Percentiles rank a stretch among this genome's conserved stretches.
These are phyloP conservation scores for Lentinula sp. DNA, from an alignment of 768 basidiomycete genomes.

Conservation along the genomic window DNA sequence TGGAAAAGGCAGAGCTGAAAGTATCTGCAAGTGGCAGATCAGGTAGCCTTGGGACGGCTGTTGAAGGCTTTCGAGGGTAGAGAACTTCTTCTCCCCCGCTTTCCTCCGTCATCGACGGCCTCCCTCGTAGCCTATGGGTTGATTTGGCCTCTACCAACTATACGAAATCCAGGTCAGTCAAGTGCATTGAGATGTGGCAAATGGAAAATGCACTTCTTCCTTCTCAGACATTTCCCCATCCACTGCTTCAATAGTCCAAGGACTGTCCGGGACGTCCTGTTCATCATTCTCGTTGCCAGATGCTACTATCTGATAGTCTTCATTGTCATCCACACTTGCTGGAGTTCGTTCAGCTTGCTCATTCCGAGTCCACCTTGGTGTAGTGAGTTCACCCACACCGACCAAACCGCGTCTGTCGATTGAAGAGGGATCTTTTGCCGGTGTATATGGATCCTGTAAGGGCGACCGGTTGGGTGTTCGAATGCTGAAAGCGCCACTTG, in stretches of 20 bases:
- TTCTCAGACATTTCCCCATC: constrained; percentile 73
- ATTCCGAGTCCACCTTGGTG: constrained; percentile 83
- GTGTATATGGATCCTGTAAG: constrained; percentile 55
- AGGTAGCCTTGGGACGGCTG: constrained; percentile 12
- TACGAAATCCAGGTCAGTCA: not conserved
- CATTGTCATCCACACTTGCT: constrained; percentile 20
- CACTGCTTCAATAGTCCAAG: constrained; percentile 85
- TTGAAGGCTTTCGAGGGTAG: constrained; percentile 63
- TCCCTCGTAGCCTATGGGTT: constrained; percentile 45
- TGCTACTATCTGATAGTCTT: constrained; percentile 36
- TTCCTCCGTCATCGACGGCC: constrained; percentile 71
- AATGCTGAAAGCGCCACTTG: constrained; percentile 31
- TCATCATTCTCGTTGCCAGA: constrained; percentile 33
- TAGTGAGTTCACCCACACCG: constrained; percentile 93
- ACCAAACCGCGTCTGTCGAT: constrained; percentile 87
- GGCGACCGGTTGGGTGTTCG: constrained; percentile 57
- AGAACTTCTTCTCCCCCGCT: constrained; percentile 89
- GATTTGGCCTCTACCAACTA: constrained; percentile 40
- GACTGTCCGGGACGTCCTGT: constrained; percentile 64
- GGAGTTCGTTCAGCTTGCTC: constrained; percentile 33
- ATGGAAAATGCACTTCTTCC: constrained; percentile 47
- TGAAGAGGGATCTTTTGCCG: constrained; percentile 66
- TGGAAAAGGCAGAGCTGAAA: constrained; percentile 14
- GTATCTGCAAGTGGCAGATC: constrained; percentile 10
- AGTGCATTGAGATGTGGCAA: not conserved